Base-by-base conservation (phyloP, 2,329 filamentous ascomycete genomes). In the Scedosporium aurantiacum region DNA sequence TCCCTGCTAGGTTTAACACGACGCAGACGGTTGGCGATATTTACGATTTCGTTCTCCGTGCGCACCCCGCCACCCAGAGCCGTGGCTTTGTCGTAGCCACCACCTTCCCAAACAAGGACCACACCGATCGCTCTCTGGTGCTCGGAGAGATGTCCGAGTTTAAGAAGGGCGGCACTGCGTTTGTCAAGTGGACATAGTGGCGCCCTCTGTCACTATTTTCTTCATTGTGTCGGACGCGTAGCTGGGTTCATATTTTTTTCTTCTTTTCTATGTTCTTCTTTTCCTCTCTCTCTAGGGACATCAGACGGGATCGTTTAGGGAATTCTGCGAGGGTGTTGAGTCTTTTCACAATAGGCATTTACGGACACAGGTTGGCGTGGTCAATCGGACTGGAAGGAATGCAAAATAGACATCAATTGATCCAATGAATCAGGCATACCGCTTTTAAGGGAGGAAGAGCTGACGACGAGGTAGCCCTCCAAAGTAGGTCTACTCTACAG, bases 1-100 rank as follows among this genome's bases (percentile, higher is more conserved):
- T 94, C 25, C 84, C 86, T n/a, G 89, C 87, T 27, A 83, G 89
- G 7, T 95, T 95, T 76, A 94, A 94, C 75, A 86, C 87, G 0
- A 86, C 82, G 0, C 86, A 91, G 67, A 94, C 89, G 0, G 75
- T 95, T 56, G 87, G 84, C 16, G 87, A 93, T 65, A 81, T 95
- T 7, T 93, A 94, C 72, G 77, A 79, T 7, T 93, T 93, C 67
- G 83, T 93, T 63, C 76, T 82, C 63, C 78, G 81, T n/a, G 81
- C 88, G 0, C 86, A 82, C 27, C 71, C 84, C 0, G 79, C 79
- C 5, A 81, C 82, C 58, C 75, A 76, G 32, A 70, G 73, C 45
- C 80, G 89, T n/a, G 67, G 79, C 3, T 94, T 88, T 79, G 87
- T 90, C 2, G 76, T 95, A 52, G 88, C 87, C 65, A 94, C 90